phyloP scores from a whole-genome alignment of 1,284 basidiomycete genomes.

The Rhodotorula sp. region DNA sequence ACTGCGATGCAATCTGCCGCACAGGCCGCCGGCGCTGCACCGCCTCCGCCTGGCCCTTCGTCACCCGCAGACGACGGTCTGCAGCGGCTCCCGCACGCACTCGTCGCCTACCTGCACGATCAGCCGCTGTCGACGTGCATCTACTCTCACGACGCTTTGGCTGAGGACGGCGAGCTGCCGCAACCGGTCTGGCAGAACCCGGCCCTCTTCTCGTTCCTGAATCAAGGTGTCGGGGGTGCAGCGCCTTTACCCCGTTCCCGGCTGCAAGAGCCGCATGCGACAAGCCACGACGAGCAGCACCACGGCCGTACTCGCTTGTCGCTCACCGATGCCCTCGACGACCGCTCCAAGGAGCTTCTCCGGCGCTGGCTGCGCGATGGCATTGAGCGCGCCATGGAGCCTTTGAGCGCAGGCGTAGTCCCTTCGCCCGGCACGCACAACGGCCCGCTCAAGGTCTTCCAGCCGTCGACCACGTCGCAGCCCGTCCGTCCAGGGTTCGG shows the following conservation, averaged over 20 bases:
- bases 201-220: conserved; percentile 10
- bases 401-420: neutral
- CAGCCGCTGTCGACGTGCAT: conserved; percentile 12
- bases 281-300: neutral
- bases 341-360: neutral
- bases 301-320: neutral
- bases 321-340: conserved; percentile 4
- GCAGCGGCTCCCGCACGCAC: neutral
- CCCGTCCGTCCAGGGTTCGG: neutral
- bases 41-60: neutral
- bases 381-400: neutral
- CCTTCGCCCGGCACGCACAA: neutral
- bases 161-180: neutral
- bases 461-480: neutral
- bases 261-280: neutral
- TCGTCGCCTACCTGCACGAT: conserved; percentile 27
- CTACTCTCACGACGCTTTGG: conserved; percentile 9
- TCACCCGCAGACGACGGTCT: neutral
- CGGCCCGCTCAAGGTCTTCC: neutral
- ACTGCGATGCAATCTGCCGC: too few species aligned
- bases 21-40: neutral
- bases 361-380: neutral
- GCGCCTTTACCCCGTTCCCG: neutral
- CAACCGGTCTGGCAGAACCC: conserved; percentile 8
- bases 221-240: conserved; percentile 11